Evolutionary conservation across 2,329 filamentous ascomycete species (phyloP).

Genomic region (Hymenotorrendiella dingleyae): DNA sequence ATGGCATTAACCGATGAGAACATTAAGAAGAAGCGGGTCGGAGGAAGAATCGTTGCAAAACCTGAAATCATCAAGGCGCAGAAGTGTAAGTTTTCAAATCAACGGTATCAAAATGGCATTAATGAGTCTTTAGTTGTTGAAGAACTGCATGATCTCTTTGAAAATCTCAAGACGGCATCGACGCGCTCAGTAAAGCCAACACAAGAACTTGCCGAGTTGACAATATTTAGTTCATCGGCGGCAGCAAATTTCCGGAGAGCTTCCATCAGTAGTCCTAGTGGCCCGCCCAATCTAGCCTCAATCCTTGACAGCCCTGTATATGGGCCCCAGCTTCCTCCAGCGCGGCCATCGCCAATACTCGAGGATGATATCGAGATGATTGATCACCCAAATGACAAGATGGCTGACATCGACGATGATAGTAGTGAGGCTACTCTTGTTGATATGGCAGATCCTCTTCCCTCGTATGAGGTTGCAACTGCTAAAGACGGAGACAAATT

Average conservation of each 20-base stretch:
- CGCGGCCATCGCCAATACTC: constrained; percentile 10
- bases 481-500: constrained; percentile 4
- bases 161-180: constrained; percentile 59
- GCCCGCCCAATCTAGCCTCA: constrained; percentile 22
- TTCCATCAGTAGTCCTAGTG: constrained; percentile 36
- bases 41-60: constrained; percentile 60
- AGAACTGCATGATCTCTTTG: constrained; percentile 66
- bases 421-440: constrained; percentile 36
- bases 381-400: constrained; percentile 23
- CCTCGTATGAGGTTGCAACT: constrained; percentile 12
- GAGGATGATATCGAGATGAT: constrained; percentile 31
- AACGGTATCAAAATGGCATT: constrained; percentile 10
- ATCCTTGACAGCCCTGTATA: constrained; percentile 22
- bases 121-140: constrained; percentile 54
- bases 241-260: constrained; percentile 45
- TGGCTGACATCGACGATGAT: constrained; percentile 23
- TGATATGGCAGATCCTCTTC: constrained; percentile 24
- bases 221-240: constrained; percentile 57
- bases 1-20: constrained; percentile 60
- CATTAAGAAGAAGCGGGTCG: constrained; percentile 64
- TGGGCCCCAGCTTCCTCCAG: constrained; percentile 17
- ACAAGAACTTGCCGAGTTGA: constrained; percentile 72
- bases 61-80: constrained; percentile 56
- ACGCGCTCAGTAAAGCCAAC: constrained; percentile 62
- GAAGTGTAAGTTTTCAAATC: constrained; percentile 67